These are phyloP conservation scores for Cordyceps sp. DNA, from an alignment of 2,329 filamentous ascomycete species.

Conservation along the genomic window DNA sequence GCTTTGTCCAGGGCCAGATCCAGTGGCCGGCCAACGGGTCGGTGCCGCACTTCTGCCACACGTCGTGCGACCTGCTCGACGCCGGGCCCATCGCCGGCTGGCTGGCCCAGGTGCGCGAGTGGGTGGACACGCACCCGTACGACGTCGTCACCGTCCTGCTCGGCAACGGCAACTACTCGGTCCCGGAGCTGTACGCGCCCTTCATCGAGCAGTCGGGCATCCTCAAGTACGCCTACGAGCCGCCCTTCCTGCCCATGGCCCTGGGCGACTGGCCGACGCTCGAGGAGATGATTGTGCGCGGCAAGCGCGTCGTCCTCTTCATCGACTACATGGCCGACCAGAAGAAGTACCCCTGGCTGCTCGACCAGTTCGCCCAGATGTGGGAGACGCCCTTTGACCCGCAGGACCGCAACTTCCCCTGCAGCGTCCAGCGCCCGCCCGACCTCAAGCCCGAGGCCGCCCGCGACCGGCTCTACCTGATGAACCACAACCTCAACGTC, in stretches of 20 bases:
- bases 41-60: conserved; percentile 65
- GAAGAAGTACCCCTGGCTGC: conserved; percentile 60
- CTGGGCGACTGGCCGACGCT: conserved; percentile 73
- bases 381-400: conserved; percentile 87
- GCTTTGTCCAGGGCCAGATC: conserved; percentile 47
- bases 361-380: conserved; percentile 76
- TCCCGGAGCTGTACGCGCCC: conserved; percentile 43
- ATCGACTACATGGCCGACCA: conserved; percentile 78
- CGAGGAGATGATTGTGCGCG: conserved; percentile 53
- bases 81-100: conserved; percentile 63
- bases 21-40: conserved; percentile 35
- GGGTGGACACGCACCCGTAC: conserved; percentile 64
- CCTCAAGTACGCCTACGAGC: conserved; percentile 54
- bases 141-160: conserved; percentile 80
- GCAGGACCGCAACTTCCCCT: conserved; percentile 49
- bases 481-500: conserved; percentile 84
- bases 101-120: conserved; percentile 49
- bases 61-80: conserved; percentile 65
- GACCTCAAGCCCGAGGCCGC: conserved; percentile 36
- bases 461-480: conserved; percentile 54
- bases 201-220: conserved; percentile 60
- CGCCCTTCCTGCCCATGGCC: conserved; percentile 52
- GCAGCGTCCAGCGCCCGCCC: conserved; percentile 61
- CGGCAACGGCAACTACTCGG: conserved; percentile 65
- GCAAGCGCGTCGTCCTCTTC: conserved; percentile 62